Conservation (phyloP, 2,329 filamentous ascomycete species). For the Dactylonectria macrodidyma region DNA sequence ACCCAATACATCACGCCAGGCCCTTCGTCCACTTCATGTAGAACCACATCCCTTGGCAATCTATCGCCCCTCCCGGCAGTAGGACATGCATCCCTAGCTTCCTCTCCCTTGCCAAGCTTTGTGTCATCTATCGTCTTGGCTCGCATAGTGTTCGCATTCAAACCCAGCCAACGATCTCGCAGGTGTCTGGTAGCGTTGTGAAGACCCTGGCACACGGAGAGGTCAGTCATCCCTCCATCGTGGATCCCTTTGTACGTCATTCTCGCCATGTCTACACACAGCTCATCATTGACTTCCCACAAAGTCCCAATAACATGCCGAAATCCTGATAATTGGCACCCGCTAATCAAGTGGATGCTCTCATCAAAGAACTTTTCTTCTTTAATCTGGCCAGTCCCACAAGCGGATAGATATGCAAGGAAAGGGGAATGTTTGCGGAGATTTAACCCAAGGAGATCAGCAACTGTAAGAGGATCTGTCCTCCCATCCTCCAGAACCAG, state of each 20-base stretch:
- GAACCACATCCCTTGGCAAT: not conserved
- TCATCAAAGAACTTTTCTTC: slow-evolving; percentile 52
- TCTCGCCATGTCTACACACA: slow-evolving; percentile 11
- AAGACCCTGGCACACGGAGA: slow-evolving; percentile 7
- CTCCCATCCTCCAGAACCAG: slow-evolving; percentile 27
- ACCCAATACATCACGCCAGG: not conserved
- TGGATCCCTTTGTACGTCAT: slow-evolving; percentile 5
- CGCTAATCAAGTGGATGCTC: slow-evolving; percentile 52
- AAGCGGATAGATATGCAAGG: slow-evolving; percentile 58
- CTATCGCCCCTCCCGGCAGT: not conserved
- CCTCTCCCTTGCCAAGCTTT: no score
- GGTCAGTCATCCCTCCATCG: not conserved
- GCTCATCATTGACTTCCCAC: slow-evolving; percentile 15
- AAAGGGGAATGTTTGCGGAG: slow-evolving; percentile 44
- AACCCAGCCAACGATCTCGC: slow-evolving; percentile 1
- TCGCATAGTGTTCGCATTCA: not conserved
- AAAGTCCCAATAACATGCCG: not conserved
- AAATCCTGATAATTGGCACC: slow-evolving; percentile 1
- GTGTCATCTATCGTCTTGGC: not conserved
- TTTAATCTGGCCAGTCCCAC: slow-evolving; percentile 49
- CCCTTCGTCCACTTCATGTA: not conserved
- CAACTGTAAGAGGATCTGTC: slow-evolving; percentile 28
- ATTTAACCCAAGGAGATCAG: slow-evolving; percentile 32
- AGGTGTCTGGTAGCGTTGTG: slow-evolving; percentile 7
- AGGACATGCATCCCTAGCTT: not conserved